phyloP scores from a whole-genome alignment of 768 basidiomycete genomes.

The Gelatoporia subvermispora region DNA sequence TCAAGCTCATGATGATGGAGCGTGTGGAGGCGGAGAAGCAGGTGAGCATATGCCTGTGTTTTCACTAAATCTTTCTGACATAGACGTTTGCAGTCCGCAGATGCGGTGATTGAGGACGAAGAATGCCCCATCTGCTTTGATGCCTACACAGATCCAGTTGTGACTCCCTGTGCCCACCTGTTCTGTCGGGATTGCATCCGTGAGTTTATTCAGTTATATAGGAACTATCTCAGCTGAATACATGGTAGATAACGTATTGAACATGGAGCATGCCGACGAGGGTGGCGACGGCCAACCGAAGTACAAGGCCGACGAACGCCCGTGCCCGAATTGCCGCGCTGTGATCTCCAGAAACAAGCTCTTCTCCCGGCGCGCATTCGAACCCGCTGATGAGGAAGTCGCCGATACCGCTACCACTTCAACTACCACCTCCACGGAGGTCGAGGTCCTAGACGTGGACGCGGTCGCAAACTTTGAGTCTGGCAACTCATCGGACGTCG shows the following conservation, averaged over 20 bases:
- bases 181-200: constrained; percentile 62
- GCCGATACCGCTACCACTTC: constrained; percentile 5
- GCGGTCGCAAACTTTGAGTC: no score
- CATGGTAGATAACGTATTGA: constrained; percentile 38
- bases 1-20: constrained; percentile 35
- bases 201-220: constrained; percentile 21
- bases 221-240: background rate
- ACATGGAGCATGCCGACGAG: constrained; percentile 28
- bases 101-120: constrained; percentile 45
- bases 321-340: constrained; percentile 61
- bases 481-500: background rate
- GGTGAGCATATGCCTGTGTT: constrained; percentile 25
- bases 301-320: constrained; percentile 40
- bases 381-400: constrained; percentile 43
- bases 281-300: constrained; percentile 31
- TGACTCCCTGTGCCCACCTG: constrained; percentile 56
- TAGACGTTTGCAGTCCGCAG: constrained; percentile 32
- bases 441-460: background rate
- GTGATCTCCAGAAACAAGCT: constrained; percentile 41
- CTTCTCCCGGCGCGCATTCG: constrained; percentile 56
- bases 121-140: constrained; percentile 69
- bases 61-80: background rate
- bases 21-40: constrained; percentile 52
- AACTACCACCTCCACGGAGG: no score
- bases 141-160: constrained; percentile 42